Percentiles rank a stretch among this genome's conserved stretches.
phyloP scores from a whole-genome alignment of 768 basidiomycete species.

The Russula sp. region DNA sequence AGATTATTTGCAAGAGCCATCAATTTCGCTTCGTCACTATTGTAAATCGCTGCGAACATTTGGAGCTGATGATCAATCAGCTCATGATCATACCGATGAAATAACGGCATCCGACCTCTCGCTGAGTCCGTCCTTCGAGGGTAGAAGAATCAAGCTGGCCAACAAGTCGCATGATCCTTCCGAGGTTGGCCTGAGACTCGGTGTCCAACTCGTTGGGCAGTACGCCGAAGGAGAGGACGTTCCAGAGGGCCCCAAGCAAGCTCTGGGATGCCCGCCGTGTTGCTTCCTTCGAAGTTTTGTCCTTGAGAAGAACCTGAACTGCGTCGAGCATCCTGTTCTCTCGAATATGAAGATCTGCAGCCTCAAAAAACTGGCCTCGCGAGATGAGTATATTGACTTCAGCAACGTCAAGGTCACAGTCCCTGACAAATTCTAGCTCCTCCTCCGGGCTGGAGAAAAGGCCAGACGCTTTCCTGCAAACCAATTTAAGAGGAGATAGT shows the following conservation, averaged over 20 bases:
- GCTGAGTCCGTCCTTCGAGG: background rate
- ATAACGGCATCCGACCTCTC: background rate
- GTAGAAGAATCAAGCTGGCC: background rate
- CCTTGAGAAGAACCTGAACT: conserved; percentile 39
- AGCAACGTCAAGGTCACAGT: conserved; percentile 46
- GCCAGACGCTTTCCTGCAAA: conserved; percentile 38
- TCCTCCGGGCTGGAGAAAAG: conserved; percentile 50
- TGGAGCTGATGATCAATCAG: conserved; percentile 1
- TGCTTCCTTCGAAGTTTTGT: conserved; percentile 29
- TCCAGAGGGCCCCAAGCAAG: conserved; percentile 45
- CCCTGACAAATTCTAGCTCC: conserved; percentile 49
- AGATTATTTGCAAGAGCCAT: background rate
- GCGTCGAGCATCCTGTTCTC: conserved; percentile 46
- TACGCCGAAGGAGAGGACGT: conserved; percentile 35
- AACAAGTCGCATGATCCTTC: conserved; percentile 1
- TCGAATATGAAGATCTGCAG: conserved; percentile 41
- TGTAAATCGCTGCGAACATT: conserved; percentile 14
- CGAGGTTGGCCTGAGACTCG: background rate
- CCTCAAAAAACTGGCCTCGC: conserved; percentile 40
- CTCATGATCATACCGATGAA: background rate
- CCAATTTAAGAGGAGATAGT: background rate
- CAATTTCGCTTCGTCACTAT: background rate
- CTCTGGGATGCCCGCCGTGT: conserved; percentile 35
- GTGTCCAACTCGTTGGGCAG: background rate
- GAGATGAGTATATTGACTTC: conserved; percentile 41